Evolutionary conservation across 2,329 filamentous ascomycete genomes (phyloP).

Genomic region (Botrytis fragariae): DNA sequence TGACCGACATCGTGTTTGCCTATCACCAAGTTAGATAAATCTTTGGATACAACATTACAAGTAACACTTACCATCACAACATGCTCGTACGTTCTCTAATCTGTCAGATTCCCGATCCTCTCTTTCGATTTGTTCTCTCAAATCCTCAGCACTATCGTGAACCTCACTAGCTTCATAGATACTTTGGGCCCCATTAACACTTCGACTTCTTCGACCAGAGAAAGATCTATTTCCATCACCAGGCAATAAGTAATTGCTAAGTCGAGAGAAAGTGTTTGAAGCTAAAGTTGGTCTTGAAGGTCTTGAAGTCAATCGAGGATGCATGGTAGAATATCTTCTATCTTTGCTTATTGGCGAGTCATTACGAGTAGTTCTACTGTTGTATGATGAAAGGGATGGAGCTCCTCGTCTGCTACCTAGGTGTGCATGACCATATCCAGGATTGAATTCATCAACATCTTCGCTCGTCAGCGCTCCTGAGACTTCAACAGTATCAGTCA

Average conservation of each 20-base stretch:
- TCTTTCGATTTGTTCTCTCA: constrained; percentile 74
- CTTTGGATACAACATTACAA: background rate
- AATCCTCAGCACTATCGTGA: constrained; percentile 78
- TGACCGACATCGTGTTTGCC: constrained; percentile 73
- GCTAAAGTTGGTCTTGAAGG: constrained; percentile 32
- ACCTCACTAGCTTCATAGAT: constrained; percentile 58
- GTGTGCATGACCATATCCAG: constrained; percentile 42
- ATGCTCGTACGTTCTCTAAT: constrained; percentile 92
- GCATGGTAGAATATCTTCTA: constrained; percentile 20
- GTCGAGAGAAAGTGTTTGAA: constrained; percentile 53
- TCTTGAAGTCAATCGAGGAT: constrained; percentile 28
- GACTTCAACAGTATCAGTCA: constrained; percentile 56
- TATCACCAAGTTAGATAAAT: constrained; percentile 39
- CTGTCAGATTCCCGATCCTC: constrained; percentile 74
- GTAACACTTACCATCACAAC: constrained; percentile 83
- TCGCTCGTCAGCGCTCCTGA: constrained; percentile 56
- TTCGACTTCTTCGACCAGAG: constrained; percentile 53
- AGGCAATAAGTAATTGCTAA: constrained; percentile 58
- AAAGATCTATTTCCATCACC: constrained; percentile 43
- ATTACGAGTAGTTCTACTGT: constrained; percentile 68
- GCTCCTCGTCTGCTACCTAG: constrained; percentile 49
- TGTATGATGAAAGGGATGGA: constrained; percentile 74
- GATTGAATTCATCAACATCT: constrained; percentile 80
- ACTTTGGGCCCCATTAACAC: constrained; percentile 41
- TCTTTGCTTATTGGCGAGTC: constrained; percentile 53